These are phyloP conservation scores for Penicillium sp. DNA, from an alignment of 2,329 filamentous ascomycete species.

Conservation along the genomic window DNA sequence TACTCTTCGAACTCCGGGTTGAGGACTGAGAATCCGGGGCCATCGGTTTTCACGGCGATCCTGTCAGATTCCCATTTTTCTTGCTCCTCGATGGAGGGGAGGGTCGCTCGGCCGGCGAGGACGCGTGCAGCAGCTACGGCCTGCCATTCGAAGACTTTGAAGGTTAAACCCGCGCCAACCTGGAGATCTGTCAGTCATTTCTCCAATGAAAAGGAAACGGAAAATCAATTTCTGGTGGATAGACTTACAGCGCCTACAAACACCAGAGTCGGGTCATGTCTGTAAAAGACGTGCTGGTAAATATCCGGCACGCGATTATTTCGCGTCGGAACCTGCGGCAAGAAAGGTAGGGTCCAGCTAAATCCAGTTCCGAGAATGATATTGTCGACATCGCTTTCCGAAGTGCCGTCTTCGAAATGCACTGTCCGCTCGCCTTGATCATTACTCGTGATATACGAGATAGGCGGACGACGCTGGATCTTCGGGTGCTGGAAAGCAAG, in stretches of 20 bases:
- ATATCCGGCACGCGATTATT: slow-evolving; percentile 37
- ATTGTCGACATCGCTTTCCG: slow-evolving; percentile 54
- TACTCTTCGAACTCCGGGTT: slow-evolving; percentile 63
- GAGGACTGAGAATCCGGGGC: slow-evolving; percentile 54
- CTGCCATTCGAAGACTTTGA: slow-evolving; percentile 68
- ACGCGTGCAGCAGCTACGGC: slow-evolving; percentile 59
- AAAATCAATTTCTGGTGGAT: no score
- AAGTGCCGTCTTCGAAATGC: slow-evolving; percentile 53
- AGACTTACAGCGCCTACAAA: slow-evolving; percentile 46
- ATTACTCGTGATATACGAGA: slow-evolving; percentile 39
- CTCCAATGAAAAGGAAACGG: no score
- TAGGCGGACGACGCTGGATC: slow-evolving; percentile 31
- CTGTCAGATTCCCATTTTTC: slow-evolving; percentile 56
- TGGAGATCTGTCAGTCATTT: slow-evolving; percentile 15
- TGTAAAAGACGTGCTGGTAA: slow-evolving; percentile 40
- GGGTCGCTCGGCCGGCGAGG: slow-evolving; percentile 51
- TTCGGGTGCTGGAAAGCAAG: slow-evolving; percentile 58
- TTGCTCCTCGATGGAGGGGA: slow-evolving; percentile 52
- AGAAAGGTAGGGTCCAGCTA: slow-evolving; percentile 60
- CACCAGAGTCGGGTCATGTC: slow-evolving; percentile 31
- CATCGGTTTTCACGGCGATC: slow-evolving; percentile 54
- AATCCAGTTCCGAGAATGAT: slow-evolving; percentile 67
- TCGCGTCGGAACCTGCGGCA: slow-evolving; percentile 46
- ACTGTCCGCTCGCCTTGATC: slow-evolving; percentile 47
- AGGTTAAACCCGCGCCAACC: slow-evolving; percentile 51